These are phyloP conservation scores for Claviceps quebecensis DNA, from an alignment of 2,329 filamentous ascomycete genomes.

Conservation along the genomic window DNA sequence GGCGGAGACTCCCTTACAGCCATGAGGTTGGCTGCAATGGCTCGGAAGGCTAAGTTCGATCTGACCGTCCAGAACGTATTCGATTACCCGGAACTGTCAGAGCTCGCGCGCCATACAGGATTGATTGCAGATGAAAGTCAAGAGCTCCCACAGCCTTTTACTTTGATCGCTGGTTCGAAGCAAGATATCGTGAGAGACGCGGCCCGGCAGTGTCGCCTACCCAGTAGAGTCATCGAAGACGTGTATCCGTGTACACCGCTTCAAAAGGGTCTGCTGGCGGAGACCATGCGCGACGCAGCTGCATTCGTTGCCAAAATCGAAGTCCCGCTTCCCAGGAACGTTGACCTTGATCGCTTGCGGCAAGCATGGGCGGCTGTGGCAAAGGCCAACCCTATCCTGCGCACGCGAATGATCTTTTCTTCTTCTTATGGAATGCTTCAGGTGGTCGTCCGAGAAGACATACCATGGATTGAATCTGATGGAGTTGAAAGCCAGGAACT, in stretches of 20 bases:
- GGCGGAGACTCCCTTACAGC: conserved; percentile 3
- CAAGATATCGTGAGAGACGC: background rate
- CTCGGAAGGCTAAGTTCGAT: background rate
- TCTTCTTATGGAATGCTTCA: background rate
- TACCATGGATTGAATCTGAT: background rate
- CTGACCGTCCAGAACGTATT: background rate
- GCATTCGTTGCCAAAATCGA: background rate
- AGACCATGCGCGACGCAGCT: background rate
- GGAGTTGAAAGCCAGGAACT: background rate
- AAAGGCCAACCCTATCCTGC: background rate
- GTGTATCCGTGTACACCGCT: background rate
- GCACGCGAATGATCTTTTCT: background rate
- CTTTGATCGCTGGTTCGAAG: background rate
- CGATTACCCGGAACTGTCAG: background rate
- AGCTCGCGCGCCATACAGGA: background rate
- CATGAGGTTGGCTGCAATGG: background rate
- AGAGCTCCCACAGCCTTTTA: background rate
- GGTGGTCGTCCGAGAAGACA: background rate
- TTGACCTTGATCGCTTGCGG: background rate
- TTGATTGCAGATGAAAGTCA: background rate
- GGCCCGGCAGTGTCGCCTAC: background rate
- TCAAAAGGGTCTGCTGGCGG: background rate
- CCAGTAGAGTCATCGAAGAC: background rate
- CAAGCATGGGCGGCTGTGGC: background rate
- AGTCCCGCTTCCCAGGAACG: background rate